Evolutionary conservation across 129 eudicot species (phyloP), one percentile per base, ranked within the genome.

Genomic region (Tagetes patula): DNA sequence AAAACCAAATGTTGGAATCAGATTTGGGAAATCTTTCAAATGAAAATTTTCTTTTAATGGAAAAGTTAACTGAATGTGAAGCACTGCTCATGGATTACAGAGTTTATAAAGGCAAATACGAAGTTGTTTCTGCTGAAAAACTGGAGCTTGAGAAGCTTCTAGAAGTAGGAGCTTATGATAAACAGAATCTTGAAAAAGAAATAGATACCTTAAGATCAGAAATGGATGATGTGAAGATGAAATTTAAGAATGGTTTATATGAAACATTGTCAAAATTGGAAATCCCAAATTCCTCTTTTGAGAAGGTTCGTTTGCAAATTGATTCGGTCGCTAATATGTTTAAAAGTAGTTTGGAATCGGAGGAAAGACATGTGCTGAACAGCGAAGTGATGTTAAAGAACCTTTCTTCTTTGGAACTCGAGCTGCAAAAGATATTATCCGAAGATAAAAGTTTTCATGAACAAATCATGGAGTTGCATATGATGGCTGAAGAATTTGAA

Each of bases 1-100:
- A 82, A 79, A 94, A 88, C 71, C 89, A 82, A 43, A 75, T 67
- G 77, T 61, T 87, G 64, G 93, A 90, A 85, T 78, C 79, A 65
- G 88, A 88, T 78, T 46, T 95, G 14, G 87, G 75, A 48, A 86
- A 77, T 65, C 13, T 83, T 81, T 81, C 89, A 7, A 84, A 82
- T 45, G 94, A 88, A 43, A 95, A 90, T 47, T 72, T 73, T 82
- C 75, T 79, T 74, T 86, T 94, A n/a, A 65, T 66, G 78, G 79
- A 84, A 86, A 86, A 90, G 80, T 70, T 86, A 55, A 73, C 83
- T 5, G 93, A 94, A 68, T 81, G 76, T 43, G 96, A 94, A 80
- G 80, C 77, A 43, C 59, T 80, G 42, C 49, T 83, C 53, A 71
- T 62, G 76, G 90, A 89, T 71, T 82, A 79, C 75, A 56, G 52